Base-by-base conservation (phyloP, 306 rosid species). In the Hylodesmum podocarpum region DNA sequence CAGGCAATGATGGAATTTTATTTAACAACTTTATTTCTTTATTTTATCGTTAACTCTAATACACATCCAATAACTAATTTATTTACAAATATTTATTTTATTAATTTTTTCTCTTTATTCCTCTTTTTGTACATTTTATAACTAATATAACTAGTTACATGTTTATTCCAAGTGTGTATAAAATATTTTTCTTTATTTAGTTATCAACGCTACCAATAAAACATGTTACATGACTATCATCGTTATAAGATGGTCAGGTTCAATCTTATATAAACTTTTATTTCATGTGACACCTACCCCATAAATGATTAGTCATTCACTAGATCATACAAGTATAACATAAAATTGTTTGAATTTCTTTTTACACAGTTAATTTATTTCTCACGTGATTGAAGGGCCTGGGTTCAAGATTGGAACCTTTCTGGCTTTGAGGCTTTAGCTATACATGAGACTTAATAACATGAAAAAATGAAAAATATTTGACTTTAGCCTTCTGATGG, bases 231-330 rank as follows among this genome's bases (percentile, higher is more conserved):
- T 87, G 87, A 87, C 88, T 88, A 88, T 83, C 90, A 87, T n/a
- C n/a, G n/a, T 82, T 85, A 77, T 86, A 82, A 85, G 89, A 82
- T 86, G 85, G 80, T 78, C 97, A 93, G 93, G 97, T 91, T 89
- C 87, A 89, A 96, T 91, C 92, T 91, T 89, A 97, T 87, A 89
- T 93, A 79, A 80, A 80, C 87, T 80, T 85, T 91, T 86, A 85
- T 86, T 85, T 80, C 83, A 75, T 80, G 78, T 83, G 91, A 78
- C 66, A 67, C 78, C 92, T 84, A 70, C 73, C 89, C 90, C 82
- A 49, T 0, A 41, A 59, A 25, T 64, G 21, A 75, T 67, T 16
- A 70, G 31, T 54, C 61, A 29, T 43, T n/a, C 33, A 33, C 18
- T 19, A 65, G 19, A 33, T n/a, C n/a, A n/a, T 62, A 61, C 25